Base-by-base conservation (phyloP, 257 asterid species). In the Ilex asprella region DNA sequence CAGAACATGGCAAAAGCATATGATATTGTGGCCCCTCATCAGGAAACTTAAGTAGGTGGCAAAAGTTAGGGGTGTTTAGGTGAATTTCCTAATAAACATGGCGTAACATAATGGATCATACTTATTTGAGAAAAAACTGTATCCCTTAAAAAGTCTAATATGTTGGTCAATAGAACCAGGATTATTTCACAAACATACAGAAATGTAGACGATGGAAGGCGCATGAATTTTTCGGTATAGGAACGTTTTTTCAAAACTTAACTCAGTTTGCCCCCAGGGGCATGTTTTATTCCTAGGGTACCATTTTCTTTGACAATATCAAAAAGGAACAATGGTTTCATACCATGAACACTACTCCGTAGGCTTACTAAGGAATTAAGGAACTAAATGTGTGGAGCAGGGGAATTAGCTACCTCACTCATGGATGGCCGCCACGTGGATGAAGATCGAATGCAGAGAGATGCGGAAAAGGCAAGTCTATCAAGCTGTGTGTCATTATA, bases 391-490 rank as follows among this genome's bases (percentile, higher is more conserved):
- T 2, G 54, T 49, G 14, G 54, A 12, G 10, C 16, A 21, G 5
- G 54, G 10, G 10, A 14, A 53, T 16, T 49, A 16, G 12, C 76
- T 62, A 89, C 99, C 97, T 89, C 97, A 66, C 84, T 89, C 84
- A 92, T 92, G 2, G 86, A 76, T 1, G 99, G 99, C 58, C 99
- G 96, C 94, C 96, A 92, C 58, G 85, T 67, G 6, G 96, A 81
- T 62, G 99, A 76, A 31, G 94, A 81, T 60, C 99, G 80, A 58
- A 89, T 89, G 83, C 97, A 92, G 39, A 92, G 92, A 49, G 97
- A 87, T 54, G 95, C 96, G 16, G 89, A 89, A 32, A 84, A 79
- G 27, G 96, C 96, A 59, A 92, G 86, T 56, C 81, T 73, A 27
- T 67, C 60, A 61, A 92, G 88, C 55, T 92, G 86, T 59, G 53